phyloP scores from a whole-genome alignment of 2,329 filamentous ascomycete genomes.

The Dryadomyces quercus-mongolicae region DNA sequence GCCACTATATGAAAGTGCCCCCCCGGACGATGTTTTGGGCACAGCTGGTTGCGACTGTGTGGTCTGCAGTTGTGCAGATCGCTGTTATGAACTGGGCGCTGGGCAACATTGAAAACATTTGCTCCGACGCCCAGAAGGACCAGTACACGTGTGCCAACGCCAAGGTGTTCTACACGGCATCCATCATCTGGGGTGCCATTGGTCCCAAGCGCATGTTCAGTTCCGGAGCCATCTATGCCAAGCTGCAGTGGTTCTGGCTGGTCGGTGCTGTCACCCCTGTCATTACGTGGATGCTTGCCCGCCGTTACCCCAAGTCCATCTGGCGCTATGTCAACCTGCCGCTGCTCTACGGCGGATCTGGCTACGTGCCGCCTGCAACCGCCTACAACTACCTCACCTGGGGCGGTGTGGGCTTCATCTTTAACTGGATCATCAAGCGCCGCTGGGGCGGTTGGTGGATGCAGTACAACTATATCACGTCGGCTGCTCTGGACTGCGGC shows the following conservation, averaged over 20 bases:
- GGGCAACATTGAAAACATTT: slow-evolving; percentile 50
- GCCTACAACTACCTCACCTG: slow-evolving; percentile 61
- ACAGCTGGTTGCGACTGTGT: slow-evolving; percentile 46
- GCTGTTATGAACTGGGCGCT: slow-evolving; percentile 55
- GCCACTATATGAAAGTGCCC: slow-evolving; percentile 56
- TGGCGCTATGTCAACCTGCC: slow-evolving; percentile 57
- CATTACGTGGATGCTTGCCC: slow-evolving; percentile 49
- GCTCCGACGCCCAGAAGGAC: slow-evolving; percentile 37
- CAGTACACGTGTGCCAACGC: slow-evolving; percentile 45
- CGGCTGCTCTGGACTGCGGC: slow-evolving; percentile 58
- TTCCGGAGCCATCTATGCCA: slow-evolving; percentile 46
- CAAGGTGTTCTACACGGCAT: slow-evolving; percentile 53
- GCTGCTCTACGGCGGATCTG: slow-evolving; percentile 54
- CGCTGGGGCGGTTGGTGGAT: slow-evolving; percentile 62
- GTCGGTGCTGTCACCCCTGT: slow-evolving; percentile 51
- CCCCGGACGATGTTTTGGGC: slow-evolving; percentile 50
- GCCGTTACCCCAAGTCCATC: slow-evolving; percentile 46
- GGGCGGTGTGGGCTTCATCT: slow-evolving; percentile 54
- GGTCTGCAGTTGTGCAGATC: slow-evolving; percentile 51
- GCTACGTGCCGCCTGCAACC: slow-evolving; percentile 55
- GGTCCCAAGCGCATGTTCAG: slow-evolving; percentile 60
- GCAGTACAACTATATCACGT: slow-evolving; percentile 66
- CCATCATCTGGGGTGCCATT: slow-evolving; percentile 62
- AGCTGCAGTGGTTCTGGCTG: slow-evolving; percentile 60
- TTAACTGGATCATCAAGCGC: slow-evolving; percentile 56